These are phyloP conservation scores for Trypanosoma boissoni DNA, from an alignment of 208 protist genomes.

Conservation along the genomic window DNA sequence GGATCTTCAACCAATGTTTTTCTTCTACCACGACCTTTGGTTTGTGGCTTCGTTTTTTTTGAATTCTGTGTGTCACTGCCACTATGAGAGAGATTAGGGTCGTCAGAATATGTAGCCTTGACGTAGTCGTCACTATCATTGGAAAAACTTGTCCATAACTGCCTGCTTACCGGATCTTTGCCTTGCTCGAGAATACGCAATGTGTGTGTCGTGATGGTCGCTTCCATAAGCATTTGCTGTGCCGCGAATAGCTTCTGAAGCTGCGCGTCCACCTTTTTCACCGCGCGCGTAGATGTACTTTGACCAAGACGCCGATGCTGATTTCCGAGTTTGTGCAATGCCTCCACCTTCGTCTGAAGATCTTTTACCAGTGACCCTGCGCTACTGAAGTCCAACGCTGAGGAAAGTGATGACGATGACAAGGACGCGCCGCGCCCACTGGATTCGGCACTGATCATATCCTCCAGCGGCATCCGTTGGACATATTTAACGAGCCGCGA, in stretches of 20 bases:
- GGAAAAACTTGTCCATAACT: conserved; percentile 41
- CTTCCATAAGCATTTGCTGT: conserved; percentile 70
- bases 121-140: conserved; percentile 15
- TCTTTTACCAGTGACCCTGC: conserved; percentile 21
- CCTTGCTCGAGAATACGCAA: conserved; percentile 44
- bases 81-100: too few species aligned
- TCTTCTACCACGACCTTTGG: conserved; percentile 6
- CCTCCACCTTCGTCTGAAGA: conserved; percentile 27
- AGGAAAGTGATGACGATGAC: too few species aligned
- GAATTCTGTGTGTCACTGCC: too few species aligned
- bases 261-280: conserved; percentile 46
- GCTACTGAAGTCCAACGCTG: conserved; percentile 8
- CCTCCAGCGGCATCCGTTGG: conserved; percentile 78
- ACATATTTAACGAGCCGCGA: conserved; percentile 81
- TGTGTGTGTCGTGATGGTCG: conserved; percentile 63
- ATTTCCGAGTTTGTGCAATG: conserved; percentile 24
- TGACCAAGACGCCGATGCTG: conserved; percentile 29
- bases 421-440: too few species aligned
- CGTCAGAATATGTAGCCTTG: conserved; percentile 24
- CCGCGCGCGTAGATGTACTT: conserved; percentile 26
- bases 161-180: conserved; percentile 23
- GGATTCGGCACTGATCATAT: conserved; percentile 70
- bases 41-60: conserved; percentile 8
- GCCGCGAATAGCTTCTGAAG: conserved; percentile 56
- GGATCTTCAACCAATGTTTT: background rate